Evolutionary conservation across 306 rosid genomes (phyloP).

Genomic region (Cicer cuneatum): DNA sequence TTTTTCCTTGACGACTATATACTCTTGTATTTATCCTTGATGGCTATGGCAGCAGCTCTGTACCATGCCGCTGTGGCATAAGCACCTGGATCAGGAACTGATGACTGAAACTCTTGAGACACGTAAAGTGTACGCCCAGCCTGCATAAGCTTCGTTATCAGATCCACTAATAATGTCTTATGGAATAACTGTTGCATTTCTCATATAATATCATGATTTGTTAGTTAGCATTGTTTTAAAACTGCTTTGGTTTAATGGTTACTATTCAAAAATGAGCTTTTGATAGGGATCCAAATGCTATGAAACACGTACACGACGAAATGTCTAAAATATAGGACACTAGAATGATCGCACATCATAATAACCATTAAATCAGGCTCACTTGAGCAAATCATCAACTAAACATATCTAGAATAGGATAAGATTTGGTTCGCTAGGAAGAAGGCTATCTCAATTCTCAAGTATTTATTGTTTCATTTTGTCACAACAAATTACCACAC

Average conservation of each 20-base stretch:
- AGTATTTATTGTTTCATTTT: too few species aligned
- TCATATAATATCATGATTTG: neutral
- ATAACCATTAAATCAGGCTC: neutral
- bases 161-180: slow-evolving; percentile 26
- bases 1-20: slow-evolving; percentile 21
- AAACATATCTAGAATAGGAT: too few species aligned
- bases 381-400: neutral
- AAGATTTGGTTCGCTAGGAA: too few species aligned
- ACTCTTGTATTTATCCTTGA: slow-evolving; percentile 54
- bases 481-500: too few species aligned
- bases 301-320: neutral
- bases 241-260: neutral
- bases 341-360: neutral
- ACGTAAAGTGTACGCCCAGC: slow-evolving; percentile 89
- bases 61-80: slow-evolving; percentile 96
- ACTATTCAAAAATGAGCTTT: neutral
- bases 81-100: slow-evolving; percentile 97
- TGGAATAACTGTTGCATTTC: neutral
- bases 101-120: slow-evolving; percentile 64
- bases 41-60: slow-evolving; percentile 79
- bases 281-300: slow-evolving; percentile 20
- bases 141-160: slow-evolving; percentile 54
- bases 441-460: too few species aligned
- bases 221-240: neutral
- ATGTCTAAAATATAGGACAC: neutral